These are phyloP conservation scores for Peniophora sp. DNA, from an alignment of 1,284 basidiomycete genomes.

Conservation along the genomic window DNA sequence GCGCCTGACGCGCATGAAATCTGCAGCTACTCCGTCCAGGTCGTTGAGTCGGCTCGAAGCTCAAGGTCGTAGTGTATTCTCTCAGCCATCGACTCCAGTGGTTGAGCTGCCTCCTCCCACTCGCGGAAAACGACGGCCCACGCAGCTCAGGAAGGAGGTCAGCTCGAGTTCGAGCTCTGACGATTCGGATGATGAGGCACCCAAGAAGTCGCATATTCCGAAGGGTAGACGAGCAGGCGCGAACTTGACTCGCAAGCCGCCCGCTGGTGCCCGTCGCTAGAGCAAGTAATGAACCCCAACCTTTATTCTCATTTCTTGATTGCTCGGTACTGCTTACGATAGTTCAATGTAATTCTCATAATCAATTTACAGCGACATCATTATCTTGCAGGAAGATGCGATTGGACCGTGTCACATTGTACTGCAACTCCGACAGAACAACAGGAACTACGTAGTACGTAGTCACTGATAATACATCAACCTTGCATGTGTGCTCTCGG, in stretches of 20 bases:
- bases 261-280: background rate
- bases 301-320: too few species aligned
- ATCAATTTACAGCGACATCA: too few species aligned
- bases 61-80: conserved; percentile 30
- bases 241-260: conserved; percentile 19
- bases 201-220: conserved; percentile 46
- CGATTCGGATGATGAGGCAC: conserved; percentile 25
- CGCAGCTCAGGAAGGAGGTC: conserved; percentile 29
- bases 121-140: conserved; percentile 24
- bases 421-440: too few species aligned
- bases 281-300: background rate
- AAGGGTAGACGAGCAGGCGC: conserved; percentile 44
- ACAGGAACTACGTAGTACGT: too few species aligned
- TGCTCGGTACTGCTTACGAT: too few species aligned
- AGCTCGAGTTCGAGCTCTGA: conserved; percentile 32
- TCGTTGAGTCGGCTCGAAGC: conserved; percentile 46
- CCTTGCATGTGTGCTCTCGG: too few species aligned
- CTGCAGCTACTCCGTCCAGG: conserved; percentile 27
- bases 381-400: too few species aligned
- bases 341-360: too few species aligned
- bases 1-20: conserved; percentile 18
- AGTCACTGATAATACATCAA: too few species aligned
- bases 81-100: conserved; percentile 4
- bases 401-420: too few species aligned
- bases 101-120: conserved; percentile 19